Evolutionary conservation across 257 asterid species (phyloP), one percentile per base, ranked within the genome.

Genomic region (Gentiana macrophylla): DNA sequence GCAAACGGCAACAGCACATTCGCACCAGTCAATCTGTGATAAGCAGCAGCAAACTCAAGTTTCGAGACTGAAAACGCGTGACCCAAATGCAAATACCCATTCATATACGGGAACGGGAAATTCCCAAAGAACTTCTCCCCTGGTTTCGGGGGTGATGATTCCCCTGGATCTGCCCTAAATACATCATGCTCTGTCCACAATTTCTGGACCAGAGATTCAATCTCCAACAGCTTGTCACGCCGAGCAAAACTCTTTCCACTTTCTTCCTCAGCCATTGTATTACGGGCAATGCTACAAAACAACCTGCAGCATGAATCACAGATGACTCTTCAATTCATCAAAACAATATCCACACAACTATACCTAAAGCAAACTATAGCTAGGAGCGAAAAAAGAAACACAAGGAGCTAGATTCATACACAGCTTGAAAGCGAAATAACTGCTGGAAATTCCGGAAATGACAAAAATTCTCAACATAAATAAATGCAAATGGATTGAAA

Each of bases 71-170:
- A 86, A 68, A 90, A 90, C 0, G 89, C 94, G 72, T 90, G 98
- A 37, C 98, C 98, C 74, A 86, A 64, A 55, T 90, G 98, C 49
- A 90, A 89, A 63, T 80, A 77, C 5, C 98, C 98, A 65, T 91
- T 91, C 95, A 87, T 87, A 62, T 91, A 91, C 3, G 96, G 98
- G 62, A 82, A 91, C 4, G 96, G 98, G 37, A 91, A 87, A 72
- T 79, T 86, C 15, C 98, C 96, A 49, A 57, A 87, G 71, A 87
- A 91, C 80, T 87, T 91, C 48, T 87, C 96, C 2, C 96, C 95
- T 3, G 77, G 62, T 67, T 72, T 77, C 8, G 96, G 95, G 12
- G 72, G 76, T 2, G 9, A 6, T 5, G 73, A 62, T 45, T 78
- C 84, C 73, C 65, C 76, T 12, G 96, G 56, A 0, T 84, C 96